Conservation (phyloP, 2,329 filamentous ascomycete species). For the Chaetomium strumarium region DNA sequence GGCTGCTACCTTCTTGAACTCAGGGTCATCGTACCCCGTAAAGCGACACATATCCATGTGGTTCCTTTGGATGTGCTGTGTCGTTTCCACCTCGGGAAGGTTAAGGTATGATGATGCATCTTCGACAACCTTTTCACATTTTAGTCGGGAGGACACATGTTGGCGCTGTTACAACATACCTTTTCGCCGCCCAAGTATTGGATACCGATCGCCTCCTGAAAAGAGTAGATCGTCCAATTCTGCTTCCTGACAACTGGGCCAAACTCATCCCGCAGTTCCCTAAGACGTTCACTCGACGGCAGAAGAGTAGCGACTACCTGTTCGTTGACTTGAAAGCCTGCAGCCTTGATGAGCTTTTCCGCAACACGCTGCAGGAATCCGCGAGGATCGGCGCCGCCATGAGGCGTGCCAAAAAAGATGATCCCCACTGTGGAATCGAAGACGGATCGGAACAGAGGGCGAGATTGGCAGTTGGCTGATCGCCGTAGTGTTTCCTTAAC, state of each 20-base stretch:
- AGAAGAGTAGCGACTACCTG: constrained; percentile 31
- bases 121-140: constrained; percentile 28
- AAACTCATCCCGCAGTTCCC: constrained; percentile 30
- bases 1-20: background rate
- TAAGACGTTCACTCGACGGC: constrained; percentile 31
- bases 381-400: constrained; percentile 26
- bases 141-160: no score
- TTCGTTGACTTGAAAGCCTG: constrained; percentile 28
- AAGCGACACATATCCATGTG: constrained; percentile 36
- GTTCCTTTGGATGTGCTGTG: constrained; percentile 29
- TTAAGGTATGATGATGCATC: constrained; percentile 34
- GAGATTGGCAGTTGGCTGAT: constrained; percentile 9
- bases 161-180: background rate
- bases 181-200: no score
- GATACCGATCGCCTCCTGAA: constrained; percentile 28
- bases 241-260: constrained; percentile 26
- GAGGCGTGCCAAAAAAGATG: constrained; percentile 33
- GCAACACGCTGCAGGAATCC: constrained; percentile 20
- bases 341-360: constrained; percentile 10
- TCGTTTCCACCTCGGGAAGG: constrained; percentile 27
- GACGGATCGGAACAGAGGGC: constrained; percentile 9
- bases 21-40: constrained; percentile 22
- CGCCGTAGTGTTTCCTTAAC: constrained; percentile 26
- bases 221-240: constrained; percentile 32
- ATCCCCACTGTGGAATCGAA: constrained; percentile 26